These are phyloP conservation scores for Silybum marianum DNA, from an alignment of 129 eudicot genomes.

Conservation along the genomic window DNA sequence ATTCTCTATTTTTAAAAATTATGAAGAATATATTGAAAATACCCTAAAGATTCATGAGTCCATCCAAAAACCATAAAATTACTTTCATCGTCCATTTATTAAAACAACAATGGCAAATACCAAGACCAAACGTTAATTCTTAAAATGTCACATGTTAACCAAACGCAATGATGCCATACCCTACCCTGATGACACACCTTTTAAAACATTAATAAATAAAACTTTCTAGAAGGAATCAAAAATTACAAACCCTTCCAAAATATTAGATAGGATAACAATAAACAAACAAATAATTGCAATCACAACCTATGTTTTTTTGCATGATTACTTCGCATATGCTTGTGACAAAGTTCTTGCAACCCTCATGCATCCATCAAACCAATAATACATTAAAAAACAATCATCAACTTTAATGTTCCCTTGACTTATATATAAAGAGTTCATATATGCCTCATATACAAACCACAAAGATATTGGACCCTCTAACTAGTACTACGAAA, in stretches of 20 bases:
- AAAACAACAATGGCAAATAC: background rate
- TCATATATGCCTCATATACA: slow-evolving; percentile 13
- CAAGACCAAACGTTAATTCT: background rate
- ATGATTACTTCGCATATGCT: slow-evolving; percentile 60
- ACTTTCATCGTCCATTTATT: background rate
- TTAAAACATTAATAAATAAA: background rate
- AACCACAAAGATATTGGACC: slow-evolving; percentile 2
- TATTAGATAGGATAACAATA: slow-evolving; percentile 27
- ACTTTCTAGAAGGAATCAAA: background rate
- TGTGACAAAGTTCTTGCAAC: slow-evolving; percentile 38
- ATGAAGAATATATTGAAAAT: no score
- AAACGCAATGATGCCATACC: background rate
- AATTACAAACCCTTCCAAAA: background rate
- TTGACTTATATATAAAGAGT: slow-evolving; percentile 20
- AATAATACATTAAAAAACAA: slow-evolving; percentile 42
- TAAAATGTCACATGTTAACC: background rate
- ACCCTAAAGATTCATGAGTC: no score
- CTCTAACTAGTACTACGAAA: background rate
- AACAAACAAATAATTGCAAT: slow-evolving; percentile 26
- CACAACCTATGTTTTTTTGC: slow-evolving; percentile 28
- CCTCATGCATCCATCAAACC: slow-evolving; percentile 44
- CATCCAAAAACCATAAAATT: background rate
- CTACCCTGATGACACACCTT: background rate
- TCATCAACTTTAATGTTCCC: slow-evolving; percentile 23
- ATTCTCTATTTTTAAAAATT: no score